Evolutionary conservation across 2,329 filamentous ascomycete species (phyloP).

Genomic region (Hortaea sp.): DNA sequence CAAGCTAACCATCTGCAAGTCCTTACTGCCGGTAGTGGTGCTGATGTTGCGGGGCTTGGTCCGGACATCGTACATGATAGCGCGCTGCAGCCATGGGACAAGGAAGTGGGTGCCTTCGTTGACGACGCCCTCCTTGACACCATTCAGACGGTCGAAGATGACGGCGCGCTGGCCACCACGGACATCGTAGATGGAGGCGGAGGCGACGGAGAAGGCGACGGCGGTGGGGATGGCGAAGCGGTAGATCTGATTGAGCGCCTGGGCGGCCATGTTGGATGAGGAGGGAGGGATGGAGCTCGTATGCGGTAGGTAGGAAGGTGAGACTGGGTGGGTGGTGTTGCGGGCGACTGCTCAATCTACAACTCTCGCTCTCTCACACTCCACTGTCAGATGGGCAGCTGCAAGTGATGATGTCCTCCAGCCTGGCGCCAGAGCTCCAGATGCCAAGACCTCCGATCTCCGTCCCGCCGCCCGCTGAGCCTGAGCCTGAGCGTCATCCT

Average conservation of each 20-base stretch:
- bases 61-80: slow-evolving; percentile 91
- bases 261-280: slow-evolving; percentile 23
- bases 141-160: slow-evolving; percentile 89
- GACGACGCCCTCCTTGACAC: slow-evolving; percentile 85
- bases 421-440: background rate
- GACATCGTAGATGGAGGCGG: slow-evolving; percentile 90
- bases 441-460: background rate
- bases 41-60: slow-evolving; percentile 96
- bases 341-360: too few relatives aligned
- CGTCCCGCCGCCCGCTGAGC: too few relatives aligned
- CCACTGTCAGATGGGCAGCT: too few relatives aligned
- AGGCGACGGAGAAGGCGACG: slow-evolving; percentile 55
- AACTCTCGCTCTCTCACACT: too few relatives aligned
- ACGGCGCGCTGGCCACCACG: slow-evolving; percentile 88
- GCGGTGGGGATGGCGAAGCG: slow-evolving; percentile 63
- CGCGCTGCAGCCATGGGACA: slow-evolving; percentile 88
- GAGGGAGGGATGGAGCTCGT: background rate
- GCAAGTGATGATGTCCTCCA: background rate
- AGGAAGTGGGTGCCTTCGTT: slow-evolving; percentile 97
- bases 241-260: slow-evolving; percentile 53
- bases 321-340: background rate
- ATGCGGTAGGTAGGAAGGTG: background rate
- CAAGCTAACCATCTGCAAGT: slow-evolving; percentile 99
- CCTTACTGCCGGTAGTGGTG: slow-evolving; percentile 96
- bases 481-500: too few relatives aligned